Evolutionary conservation across 768 basidiomycete species (phyloP).

Genomic region (Psilocybe cyanescens): DNA sequence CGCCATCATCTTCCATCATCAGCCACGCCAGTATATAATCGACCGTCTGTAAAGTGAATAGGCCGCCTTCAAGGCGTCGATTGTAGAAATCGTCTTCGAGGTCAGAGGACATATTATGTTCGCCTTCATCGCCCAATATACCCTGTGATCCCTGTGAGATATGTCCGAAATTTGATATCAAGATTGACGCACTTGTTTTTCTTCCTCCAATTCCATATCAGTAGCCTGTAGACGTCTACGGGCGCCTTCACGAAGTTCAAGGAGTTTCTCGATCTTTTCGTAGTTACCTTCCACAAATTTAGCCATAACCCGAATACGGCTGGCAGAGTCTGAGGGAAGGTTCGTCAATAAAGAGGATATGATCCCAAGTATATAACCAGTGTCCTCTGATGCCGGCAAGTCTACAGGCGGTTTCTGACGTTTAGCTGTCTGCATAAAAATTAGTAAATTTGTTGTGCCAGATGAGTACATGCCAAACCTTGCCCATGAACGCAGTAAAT

Average conservation of each 20-base stretch:
- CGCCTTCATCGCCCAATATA: slow-evolving; percentile 50
- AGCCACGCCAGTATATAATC: slow-evolving; percentile 97
- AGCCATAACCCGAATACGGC: slow-evolving; percentile 79
- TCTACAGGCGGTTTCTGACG: slow-evolving; percentile 59
- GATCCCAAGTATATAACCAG: slow-evolving; percentile 86
- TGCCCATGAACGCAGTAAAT: slow-evolving; percentile 93
- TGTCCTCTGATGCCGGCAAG: slow-evolving; percentile 74
- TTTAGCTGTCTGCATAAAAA: slow-evolving; percentile 47
- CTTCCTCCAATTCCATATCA: slow-evolving; percentile 69
- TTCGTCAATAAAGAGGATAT: slow-evolving; percentile 87
- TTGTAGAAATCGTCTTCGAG: slow-evolving; percentile 84
- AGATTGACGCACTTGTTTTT: slow-evolving; percentile 57
- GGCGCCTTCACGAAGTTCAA: slow-evolving; percentile 84
- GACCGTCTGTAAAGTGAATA: slow-evolving; percentile 87
- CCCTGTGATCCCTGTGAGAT: slow-evolving; percentile 41
- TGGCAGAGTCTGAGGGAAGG: slow-evolving; percentile 81
- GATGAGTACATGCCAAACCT: slow-evolving; percentile 51
- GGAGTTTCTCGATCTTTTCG: slow-evolving; percentile 91
- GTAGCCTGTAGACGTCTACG: slow-evolving; percentile 58
- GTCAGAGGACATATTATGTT: slow-evolving; percentile 59
- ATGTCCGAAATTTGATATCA: not conserved
- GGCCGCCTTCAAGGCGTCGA: slow-evolving; percentile 83
- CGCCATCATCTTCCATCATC: slow-evolving; percentile 97
- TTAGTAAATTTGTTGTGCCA: not conserved
- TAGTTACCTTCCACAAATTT: slow-evolving; percentile 96